Evolutionary conservation across 495 filamentous ascomycete species (phyloP).

Genomic region (Talaromyces wortmannii): DNA sequence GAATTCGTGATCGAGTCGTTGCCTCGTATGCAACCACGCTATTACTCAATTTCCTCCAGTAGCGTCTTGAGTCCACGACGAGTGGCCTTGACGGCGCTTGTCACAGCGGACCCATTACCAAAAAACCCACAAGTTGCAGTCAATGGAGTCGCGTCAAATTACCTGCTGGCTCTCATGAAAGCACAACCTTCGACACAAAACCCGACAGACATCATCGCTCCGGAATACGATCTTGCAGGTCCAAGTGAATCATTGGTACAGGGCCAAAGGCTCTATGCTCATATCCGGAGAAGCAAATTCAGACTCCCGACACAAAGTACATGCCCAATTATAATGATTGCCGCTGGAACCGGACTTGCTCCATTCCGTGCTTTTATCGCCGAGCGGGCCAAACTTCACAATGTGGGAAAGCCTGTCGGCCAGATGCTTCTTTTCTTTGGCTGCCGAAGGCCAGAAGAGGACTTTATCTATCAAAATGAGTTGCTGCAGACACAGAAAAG

Average conservation of each 20-base stretch:
- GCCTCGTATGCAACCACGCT: no score
- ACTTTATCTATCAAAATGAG: slow-evolving; percentile 17
- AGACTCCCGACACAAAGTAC: slow-evolving; percentile 13
- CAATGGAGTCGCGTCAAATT: background rate
- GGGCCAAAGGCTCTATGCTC: background rate
- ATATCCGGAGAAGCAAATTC: background rate
- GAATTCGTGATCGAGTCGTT: no score
- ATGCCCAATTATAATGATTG: slow-evolving; percentile 25
- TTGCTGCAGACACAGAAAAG: slow-evolving; percentile 6
- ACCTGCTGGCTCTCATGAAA: background rate
- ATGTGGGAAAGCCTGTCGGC: slow-evolving; percentile 12
- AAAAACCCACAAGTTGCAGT: background rate
- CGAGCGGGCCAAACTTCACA: slow-evolving; percentile 17
- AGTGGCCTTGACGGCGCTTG: background rate
- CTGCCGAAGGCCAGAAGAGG: slow-evolving; percentile 15
- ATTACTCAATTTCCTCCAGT: background rate
- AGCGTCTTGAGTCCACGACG: background rate
- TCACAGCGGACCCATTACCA: background rate
- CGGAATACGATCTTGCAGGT: background rate
- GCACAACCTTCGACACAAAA: background rate
- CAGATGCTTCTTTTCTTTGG: slow-evolving; percentile 20
- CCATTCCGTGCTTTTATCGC: slow-evolving; percentile 29
- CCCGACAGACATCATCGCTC: background rate
- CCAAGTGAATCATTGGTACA: background rate
- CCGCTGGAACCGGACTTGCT: slow-evolving; percentile 28